phyloP scores from a whole-genome alignment of 805 yeast genomes.

The Wickerhamiella nectarea region DNA sequence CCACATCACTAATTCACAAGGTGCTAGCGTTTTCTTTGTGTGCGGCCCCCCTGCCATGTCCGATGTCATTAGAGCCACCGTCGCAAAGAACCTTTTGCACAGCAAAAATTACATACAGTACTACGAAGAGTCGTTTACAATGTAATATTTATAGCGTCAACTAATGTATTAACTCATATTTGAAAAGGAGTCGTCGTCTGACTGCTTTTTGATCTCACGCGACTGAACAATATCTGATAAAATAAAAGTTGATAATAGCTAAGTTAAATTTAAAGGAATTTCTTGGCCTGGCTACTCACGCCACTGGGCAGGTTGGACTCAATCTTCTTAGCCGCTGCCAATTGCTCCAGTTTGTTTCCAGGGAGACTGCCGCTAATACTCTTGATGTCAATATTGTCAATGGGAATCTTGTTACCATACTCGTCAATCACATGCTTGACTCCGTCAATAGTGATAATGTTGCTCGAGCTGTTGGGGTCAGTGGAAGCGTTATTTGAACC shows the following conservation, averaged over 20 bases:
- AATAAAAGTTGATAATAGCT: too few species aligned
- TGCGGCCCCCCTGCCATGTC: constrained; percentile 54
- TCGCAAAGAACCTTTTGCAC: constrained; percentile 31
- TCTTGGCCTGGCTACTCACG: neutral
- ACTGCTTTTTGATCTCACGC: too few species aligned
- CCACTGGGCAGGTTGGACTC: neutral
- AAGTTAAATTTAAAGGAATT: neutral
- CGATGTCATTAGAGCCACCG: constrained; percentile 40
- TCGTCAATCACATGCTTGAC: neutral
- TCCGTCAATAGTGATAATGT: neutral
- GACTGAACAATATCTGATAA: too few species aligned
- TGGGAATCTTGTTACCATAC: neutral
- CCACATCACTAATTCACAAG: constrained; percentile 27
- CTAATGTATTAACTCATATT: too few species aligned
- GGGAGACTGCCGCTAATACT: neutral
- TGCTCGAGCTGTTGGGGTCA: neutral
- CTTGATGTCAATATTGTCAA: neutral
- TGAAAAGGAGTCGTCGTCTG: too few species aligned
- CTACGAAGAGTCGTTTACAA: constrained; percentile 50
- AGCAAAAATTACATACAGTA: constrained; percentile 43
- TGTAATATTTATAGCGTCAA: too few species aligned
- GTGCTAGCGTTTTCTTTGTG: constrained; percentile 39
- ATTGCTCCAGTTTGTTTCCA: neutral
- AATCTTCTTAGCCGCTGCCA: neutral
- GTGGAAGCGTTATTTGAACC: neutral